phyloP scores from a whole-genome alignment of 2,329 filamentous ascomycete species.

The Colletotrichum tabaci region DNA sequence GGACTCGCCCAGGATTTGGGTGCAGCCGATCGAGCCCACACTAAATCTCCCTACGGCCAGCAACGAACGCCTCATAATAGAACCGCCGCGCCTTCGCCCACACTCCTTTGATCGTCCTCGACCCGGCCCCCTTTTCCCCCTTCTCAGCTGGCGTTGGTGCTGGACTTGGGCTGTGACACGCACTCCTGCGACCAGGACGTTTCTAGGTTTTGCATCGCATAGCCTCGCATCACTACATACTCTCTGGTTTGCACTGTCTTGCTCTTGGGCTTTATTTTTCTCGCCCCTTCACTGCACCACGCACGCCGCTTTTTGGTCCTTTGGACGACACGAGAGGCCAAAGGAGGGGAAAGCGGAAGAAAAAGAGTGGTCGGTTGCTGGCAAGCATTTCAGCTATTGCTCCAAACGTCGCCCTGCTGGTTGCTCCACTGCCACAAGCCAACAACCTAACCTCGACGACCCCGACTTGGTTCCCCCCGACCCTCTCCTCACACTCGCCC shows the following conservation, averaged over 20 bases:
- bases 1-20: conserved; percentile 35
- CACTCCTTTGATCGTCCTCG: conserved; percentile 39
- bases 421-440: conserved; percentile 38
- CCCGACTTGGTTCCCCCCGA: conserved; percentile 38
- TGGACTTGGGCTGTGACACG: conserved; percentile 23
- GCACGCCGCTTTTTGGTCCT: conserved; percentile 4
- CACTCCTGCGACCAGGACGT: conserved; percentile 11
- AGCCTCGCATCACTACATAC: conserved; percentile 15
- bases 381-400: conserved; percentile 30
- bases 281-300: neutral
- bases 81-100: conserved; percentile 36
- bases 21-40: conserved; percentile 42
- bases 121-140: conserved; percentile 33
- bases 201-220: conserved; percentile 22
- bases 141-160: conserved; percentile 22
- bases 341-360: neutral
- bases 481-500: conserved; percentile 32
- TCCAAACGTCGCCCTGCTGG: conserved; percentile 33
- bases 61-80: conserved; percentile 38
- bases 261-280: neutral
- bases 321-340: conserved; percentile 4
- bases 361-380: conserved; percentile 23
- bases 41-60: conserved; percentile 43
- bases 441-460: conserved; percentile 40
- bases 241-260: conserved; percentile 1